These are phyloP conservation scores for Xylaria sp. DNA, from an alignment of 495 filamentous ascomycete genomes.

Conservation along the genomic window DNA sequence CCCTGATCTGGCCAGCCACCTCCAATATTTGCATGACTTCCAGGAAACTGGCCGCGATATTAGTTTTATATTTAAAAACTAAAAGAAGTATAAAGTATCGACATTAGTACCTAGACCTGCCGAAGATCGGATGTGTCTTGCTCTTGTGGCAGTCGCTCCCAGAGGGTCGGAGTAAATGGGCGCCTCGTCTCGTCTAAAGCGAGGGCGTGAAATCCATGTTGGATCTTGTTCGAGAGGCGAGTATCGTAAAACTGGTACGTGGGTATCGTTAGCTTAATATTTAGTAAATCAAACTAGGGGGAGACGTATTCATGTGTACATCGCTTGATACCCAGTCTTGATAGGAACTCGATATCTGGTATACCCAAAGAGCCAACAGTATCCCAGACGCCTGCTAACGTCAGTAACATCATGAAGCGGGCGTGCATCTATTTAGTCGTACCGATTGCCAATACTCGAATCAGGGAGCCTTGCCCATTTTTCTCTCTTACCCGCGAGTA, in stretches of 20 bases:
- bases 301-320: constrained; percentile 54
- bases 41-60: too few relatives aligned
- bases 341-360: constrained; percentile 40
- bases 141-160: constrained; percentile 53
- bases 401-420: background rate
- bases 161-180: constrained; percentile 70
- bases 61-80: too few relatives aligned
- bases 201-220: constrained; percentile 77
- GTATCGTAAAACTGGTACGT: constrained; percentile 66
- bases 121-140: constrained; percentile 59
- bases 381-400: constrained; percentile 58
- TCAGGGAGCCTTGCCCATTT: constrained; percentile 44
- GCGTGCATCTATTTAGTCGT: background rate
- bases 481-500: constrained; percentile 43
- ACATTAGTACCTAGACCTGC: constrained; percentile 58
- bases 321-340: constrained; percentile 47
- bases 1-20: constrained; percentile 59
- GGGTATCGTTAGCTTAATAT: constrained; percentile 28
- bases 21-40: constrained; percentile 71
- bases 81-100: too few relatives aligned
- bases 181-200: constrained; percentile 71
- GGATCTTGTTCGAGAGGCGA: constrained; percentile 60
- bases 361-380: constrained; percentile 67
- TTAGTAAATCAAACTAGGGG: constrained; percentile 3
- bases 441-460: constrained; percentile 58